Base-by-base conservation (phyloP, 768 basidiomycete species). In the Austroboletus festivus region DNA sequence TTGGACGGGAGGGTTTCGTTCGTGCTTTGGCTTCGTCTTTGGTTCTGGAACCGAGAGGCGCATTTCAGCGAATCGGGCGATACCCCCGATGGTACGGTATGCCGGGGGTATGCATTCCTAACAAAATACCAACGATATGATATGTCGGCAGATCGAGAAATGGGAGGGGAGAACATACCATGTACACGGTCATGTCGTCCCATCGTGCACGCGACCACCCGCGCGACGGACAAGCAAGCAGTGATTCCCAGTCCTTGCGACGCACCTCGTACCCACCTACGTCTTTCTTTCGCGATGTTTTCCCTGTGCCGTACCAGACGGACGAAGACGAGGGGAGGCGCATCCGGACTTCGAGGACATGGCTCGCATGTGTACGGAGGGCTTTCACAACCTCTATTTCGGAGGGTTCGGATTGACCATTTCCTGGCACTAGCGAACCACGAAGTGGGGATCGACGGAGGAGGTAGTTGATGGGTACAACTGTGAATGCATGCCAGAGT, bases 51-150 rank as follows among this genome's bases (percentile, higher is more conserved):
- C 57, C 5, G 38, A 54, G 50, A 38, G 78, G 4, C 83, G 59
- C 3, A 58, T 57, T 1, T 62, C 63, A 1, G 77, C 51, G 47
- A 86, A 76, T n/a, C 66, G 68, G 9, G 69, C 67, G 23, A 85
- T 73, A 1, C 71, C 70, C n/a, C 78, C 68, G 5, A 82, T 51
- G 1, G 70, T 77, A 40, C 83, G 78, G 56, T 76, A 72, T 26
- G 73, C 66, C 0, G 65, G 54, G 0, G 89, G 88, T 15, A 89
- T 77, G 50, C 81, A 82, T 68, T 93, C 89, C 89, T 92, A 28
- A 28, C 13, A 20, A 21, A 33, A n/a, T n/a, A n/a, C n/a, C 31
- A 8, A 4, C 9, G 7, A 15, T 33, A 10, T 13, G 12, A 33
- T 33, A 13, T 7, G 15, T n/a, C n/a, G 12, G 31, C 7, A 33